Base-by-base conservation (phyloP, 345 rosid species). In the Corchorus capsularis region DNA sequence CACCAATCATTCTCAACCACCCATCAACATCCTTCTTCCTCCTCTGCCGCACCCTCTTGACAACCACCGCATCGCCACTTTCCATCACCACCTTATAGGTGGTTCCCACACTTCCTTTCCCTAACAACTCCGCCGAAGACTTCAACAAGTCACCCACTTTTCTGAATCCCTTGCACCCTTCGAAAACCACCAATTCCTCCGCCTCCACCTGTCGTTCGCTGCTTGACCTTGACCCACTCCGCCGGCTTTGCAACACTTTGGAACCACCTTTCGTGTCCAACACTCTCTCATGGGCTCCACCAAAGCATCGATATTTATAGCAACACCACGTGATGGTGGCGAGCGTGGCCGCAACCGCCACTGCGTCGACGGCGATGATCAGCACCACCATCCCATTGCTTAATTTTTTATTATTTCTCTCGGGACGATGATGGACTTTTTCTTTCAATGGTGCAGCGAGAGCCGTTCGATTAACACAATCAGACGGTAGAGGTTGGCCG, bases 131-230 rank as follows among this genome's bases (percentile, higher is more conserved):
- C 17, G 73, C 73, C 17, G 73, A 69, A 50, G 73, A 69, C 1
- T 69, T 69, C 73, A 69, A 52, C 73, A 69, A 35, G 52, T 69
- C 73, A 17, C 61, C 73, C 46, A 69, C 73, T 35, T 69, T 69
- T 20, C 61, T 52, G 34, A 69, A 35, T 9, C 73, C 73, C 46
- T 52, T 52, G 73, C 61, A 69, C 60, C 73, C 73, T 34, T 69
- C 61, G 20, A 69, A 34, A 46, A 52, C 46, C 73, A 69, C 73
- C 73, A 69, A 10, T 35, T 69, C 73, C 73, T 69, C 73, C 46
- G 60, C 73, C 60, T 69, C 73, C 20, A 35, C 14, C 45, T 17
- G 27, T 12, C 14, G 27, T 11, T 41, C 50, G 8, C 49, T 41
- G 8, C 49, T 41, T 7, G 73, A 52, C 43, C 49, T 41, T 7